A percentile compares a stretch with the other conserved stretches of the same genome.
phyloP scores from a whole-genome alignment of 2,329 filamentous ascomycete genomes.

The Aspergillus sp. region DNA sequence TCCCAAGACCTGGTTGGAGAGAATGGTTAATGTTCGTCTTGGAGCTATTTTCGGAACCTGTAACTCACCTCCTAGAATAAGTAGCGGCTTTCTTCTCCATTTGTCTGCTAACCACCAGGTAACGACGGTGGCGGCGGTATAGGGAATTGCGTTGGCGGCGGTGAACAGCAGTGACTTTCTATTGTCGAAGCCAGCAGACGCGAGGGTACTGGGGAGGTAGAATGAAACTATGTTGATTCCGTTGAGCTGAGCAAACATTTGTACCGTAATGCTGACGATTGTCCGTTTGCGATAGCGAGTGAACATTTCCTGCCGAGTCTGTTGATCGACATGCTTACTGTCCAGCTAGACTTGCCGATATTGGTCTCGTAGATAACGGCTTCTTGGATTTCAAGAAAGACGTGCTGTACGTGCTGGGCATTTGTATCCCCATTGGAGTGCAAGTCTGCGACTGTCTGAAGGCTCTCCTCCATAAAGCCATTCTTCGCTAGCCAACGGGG shows the following conservation, averaged over 20 bases:
- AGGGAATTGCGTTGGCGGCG: slow-evolving; percentile 36
- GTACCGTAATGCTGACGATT: slow-evolving; percentile 41
- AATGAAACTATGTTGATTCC: slow-evolving; percentile 47
- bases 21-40: not conserved
- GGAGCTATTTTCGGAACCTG: not conserved
- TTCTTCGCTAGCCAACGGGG: slow-evolving; percentile 45
- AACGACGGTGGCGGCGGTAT: slow-evolving; percentile 40
- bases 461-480: slow-evolving; percentile 39
- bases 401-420: slow-evolving; percentile 26
- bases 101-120: slow-evolving; percentile 43
- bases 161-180: slow-evolving; percentile 37
- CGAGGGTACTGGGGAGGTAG: slow-evolving; percentile 40
- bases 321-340: slow-evolving; percentile 17
- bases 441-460: slow-evolving; percentile 44
- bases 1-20: slow-evolving; percentile 24
- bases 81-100: slow-evolving; percentile 43
- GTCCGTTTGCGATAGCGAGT: slow-evolving; percentile 45
- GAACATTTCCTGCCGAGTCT: slow-evolving; percentile 39
- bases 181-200: slow-evolving; percentile 37
- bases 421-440: slow-evolving; percentile 36
- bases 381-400: slow-evolving; percentile 40
- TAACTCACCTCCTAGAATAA: slow-evolving; percentile 20
- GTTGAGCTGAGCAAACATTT: slow-evolving; percentile 45
- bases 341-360: slow-evolving; percentile 35
- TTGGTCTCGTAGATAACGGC: slow-evolving; percentile 38